Percentiles rank a stretch among this genome's conserved stretches.
Evolutionary conservation across 345 rosid species (phyloP).

Genomic region (Sonneratia alba): DNA sequence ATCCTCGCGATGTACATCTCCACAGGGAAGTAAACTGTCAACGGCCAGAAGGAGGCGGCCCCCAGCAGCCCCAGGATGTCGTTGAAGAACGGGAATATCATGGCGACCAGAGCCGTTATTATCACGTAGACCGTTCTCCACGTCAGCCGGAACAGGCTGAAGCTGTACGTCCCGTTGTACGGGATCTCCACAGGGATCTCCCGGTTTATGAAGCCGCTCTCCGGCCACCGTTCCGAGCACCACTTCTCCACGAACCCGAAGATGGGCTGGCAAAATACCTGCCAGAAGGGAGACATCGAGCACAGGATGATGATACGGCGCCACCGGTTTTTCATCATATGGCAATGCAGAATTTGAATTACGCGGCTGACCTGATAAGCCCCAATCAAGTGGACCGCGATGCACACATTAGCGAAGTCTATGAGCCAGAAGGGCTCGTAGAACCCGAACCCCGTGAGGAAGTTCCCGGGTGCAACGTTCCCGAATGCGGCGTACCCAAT

Average conservation of each 20-base stretch:
- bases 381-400: conserved; percentile 68
- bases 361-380: conserved; percentile 62
- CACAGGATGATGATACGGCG: neutral
- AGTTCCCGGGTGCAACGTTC: conserved; percentile 71
- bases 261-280: conserved; percentile 74
- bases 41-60: conserved; percentile 71
- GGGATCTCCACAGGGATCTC: conserved; percentile 39
- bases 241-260: conserved; percentile 49
- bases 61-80: conserved; percentile 72
- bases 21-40: conserved; percentile 76
- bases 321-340: too few relatives aligned
- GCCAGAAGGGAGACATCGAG: neutral
- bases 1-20: conserved; percentile 68
- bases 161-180: conserved; percentile 24
- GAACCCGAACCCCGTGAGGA: conserved; percentile 85
- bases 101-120: conserved; percentile 51
- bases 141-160: conserved; percentile 53
- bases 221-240: conserved; percentile 46
- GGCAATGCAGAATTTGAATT: neutral
- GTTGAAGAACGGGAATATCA: conserved; percentile 89
- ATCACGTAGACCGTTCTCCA: conserved; percentile 75
- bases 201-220: conserved; percentile 40
- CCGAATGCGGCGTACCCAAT: conserved; percentile 88
- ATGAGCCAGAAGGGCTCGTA: conserved; percentile 79
- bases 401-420: conserved; percentile 77